Conservation (phyloP, 1,284 basidiomycete species). For the Coniophora puteana region DNA sequence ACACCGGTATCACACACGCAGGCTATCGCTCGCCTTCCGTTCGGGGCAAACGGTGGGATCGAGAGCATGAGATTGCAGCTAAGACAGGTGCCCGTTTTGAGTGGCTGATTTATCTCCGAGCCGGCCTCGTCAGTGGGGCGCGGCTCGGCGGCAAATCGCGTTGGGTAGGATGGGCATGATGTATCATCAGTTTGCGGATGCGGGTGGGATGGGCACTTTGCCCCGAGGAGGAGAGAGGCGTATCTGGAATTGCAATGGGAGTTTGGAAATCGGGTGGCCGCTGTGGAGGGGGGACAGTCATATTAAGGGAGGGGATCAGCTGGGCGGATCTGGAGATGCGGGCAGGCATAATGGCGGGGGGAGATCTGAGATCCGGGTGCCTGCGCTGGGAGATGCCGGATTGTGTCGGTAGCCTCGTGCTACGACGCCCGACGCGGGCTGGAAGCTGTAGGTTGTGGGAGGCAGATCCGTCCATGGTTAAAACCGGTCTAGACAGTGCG, state of each 20-base stretch:
- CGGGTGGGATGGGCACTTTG: slow-evolving; percentile 17
- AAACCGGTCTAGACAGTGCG: too few species aligned
- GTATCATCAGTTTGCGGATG: not conserved
- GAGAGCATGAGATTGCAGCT: too few species aligned
- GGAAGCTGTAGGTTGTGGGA: slow-evolving; percentile 17
- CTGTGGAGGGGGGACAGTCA: slow-evolving; percentile 4
- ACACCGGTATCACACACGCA: too few species aligned
- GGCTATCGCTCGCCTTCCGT: too few species aligned
- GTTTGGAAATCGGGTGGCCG: too few species aligned
- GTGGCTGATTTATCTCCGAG: too few species aligned
- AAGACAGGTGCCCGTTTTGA: too few species aligned
- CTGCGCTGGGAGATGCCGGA: not conserved
- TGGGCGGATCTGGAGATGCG: slow-evolving; percentile 28
- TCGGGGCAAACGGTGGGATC: too few species aligned
- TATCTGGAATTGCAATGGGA: too few species aligned
- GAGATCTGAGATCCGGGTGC: too few species aligned
- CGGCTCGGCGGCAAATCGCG: slow-evolving; percentile 18
- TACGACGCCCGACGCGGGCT: slow-evolving; percentile 22
- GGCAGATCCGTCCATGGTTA: too few species aligned
- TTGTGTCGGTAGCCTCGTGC: slow-evolving; percentile 16
- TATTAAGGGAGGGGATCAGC: slow-evolving; percentile 20
- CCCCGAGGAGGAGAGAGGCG: slow-evolving; percentile 11
- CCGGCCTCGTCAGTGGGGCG: slow-evolving; percentile 28
- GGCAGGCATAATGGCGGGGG: too few species aligned
- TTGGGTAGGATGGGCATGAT: slow-evolving; percentile 1